Evolutionary conservation across 176 grass and related monocot species (phyloP).

Genomic region (Calamus simplicifolius): DNA sequence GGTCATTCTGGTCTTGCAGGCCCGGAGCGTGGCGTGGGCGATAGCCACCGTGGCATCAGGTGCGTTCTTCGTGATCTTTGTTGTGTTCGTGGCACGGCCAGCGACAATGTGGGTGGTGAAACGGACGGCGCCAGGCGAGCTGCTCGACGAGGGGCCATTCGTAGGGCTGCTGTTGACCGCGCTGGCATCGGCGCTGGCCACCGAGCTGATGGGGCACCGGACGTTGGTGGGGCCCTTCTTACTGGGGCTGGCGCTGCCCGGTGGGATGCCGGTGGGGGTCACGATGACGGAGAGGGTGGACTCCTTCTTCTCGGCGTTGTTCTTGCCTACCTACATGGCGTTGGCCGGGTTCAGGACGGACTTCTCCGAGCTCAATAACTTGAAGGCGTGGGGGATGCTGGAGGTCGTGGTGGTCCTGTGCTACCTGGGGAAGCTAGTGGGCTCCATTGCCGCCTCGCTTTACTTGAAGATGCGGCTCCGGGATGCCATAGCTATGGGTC

Average conservation of each 20-base stretch:
- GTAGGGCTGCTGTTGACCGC: constrained; percentile 37
- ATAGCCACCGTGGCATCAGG: constrained; percentile 28
- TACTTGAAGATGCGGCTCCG: constrained; percentile 47
- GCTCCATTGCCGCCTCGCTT: constrained; percentile 36
- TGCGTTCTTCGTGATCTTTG: constrained; percentile 26
- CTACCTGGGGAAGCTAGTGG: constrained; percentile 50
- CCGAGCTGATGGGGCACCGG: constrained; percentile 58
- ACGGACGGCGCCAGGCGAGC: constrained; percentile 29
- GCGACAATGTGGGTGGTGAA: constrained; percentile 19
- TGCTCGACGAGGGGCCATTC: constrained; percentile 45
- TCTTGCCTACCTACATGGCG: constrained; percentile 56
- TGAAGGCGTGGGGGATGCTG: constrained; percentile 37
- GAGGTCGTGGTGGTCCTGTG: constrained; percentile 62
- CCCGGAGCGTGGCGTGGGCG: constrained; percentile 14
- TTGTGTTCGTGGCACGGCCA: constrained; percentile 34
- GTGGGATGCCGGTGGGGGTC: constrained; percentile 68
- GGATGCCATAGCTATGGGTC: constrained; percentile 41
- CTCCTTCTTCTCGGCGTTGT: constrained; percentile 58
- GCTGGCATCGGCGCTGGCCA: constrained; percentile 45
- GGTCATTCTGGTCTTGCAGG: constrained; percentile 7
- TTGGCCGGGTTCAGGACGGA: constrained; percentile 66
- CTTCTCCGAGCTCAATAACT: constrained; percentile 26
- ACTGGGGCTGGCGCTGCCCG: constrained; percentile 52
- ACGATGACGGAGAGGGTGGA: constrained; percentile 73
- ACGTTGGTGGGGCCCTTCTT: constrained; percentile 59